A percentile compares a stretch with the other conserved stretches of the same genome.
Conservation (phyloP, 2,329 filamentous ascomycete genomes). For the Sordariomycetes sp. region DNA sequence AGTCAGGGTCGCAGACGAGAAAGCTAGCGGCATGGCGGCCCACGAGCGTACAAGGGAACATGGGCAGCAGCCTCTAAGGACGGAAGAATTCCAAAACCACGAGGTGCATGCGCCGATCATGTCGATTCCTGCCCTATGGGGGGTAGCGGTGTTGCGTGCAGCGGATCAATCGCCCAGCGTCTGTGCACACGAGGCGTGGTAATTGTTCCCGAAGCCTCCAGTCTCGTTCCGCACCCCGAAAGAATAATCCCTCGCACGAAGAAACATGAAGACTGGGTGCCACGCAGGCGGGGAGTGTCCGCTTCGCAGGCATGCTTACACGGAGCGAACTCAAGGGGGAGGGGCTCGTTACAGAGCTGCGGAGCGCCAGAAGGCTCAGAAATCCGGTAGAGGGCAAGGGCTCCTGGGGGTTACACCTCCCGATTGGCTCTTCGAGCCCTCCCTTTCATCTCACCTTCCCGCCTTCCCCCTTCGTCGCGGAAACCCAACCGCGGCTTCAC, state of each 20-base stretch:
- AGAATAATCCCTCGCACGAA: not conserved
- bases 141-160: not conserved
- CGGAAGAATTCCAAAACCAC: conserved; percentile 5
- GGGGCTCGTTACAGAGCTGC: not conserved
- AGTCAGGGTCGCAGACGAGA: not conserved
- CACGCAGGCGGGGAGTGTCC: not conserved
- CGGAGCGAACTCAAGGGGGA: not conserved
- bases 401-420: not conserved
- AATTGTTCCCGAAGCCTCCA: not conserved
- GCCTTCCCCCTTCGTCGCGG: not conserved
- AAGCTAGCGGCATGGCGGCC: not conserved
- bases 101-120: not conserved
- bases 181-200: not conserved
- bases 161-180: conserved; percentile 1
- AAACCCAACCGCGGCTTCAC: conserved; percentile 1
- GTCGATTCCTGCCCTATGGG: conserved; percentile 1
- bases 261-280: not conserved
- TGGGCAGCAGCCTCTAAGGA: not conserved
- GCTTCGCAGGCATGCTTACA: not conserved
- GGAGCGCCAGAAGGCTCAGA: not conserved
- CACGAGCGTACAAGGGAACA: not conserved
- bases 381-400: not conserved
- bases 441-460: not conserved
- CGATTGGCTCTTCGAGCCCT: not conserved
- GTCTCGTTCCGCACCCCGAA: not conserved